phyloP scores from a whole-genome alignment of 768 basidiomycete species.

The Tricholoma hemisulphureum region DNA sequence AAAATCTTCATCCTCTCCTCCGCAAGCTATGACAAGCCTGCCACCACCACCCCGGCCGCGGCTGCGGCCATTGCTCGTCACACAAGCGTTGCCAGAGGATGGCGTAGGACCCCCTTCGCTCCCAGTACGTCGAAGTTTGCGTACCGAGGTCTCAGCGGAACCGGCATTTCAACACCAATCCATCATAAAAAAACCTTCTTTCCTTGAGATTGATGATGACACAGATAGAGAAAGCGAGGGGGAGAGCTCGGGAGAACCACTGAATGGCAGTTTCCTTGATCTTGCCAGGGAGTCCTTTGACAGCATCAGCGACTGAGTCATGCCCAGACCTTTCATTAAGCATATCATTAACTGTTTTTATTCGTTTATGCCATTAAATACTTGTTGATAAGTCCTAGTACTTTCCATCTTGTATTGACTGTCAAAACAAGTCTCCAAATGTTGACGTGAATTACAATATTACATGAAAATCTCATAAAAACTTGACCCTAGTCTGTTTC shows the following conservation, averaged over 20 bases:
- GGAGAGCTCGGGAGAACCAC: constrained; percentile 19
- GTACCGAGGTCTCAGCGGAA: constrained; percentile 36
- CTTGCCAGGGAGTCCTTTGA: constrained; percentile 54
- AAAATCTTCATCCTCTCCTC: constrained; percentile 17
- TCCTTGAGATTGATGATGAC: constrained; percentile 65
- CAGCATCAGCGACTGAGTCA: constrained; percentile 25
- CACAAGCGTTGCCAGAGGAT: constrained; percentile 17
- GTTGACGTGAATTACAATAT: constrained; percentile 10
- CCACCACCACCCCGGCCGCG: constrained; percentile 56
- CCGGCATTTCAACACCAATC: constrained; percentile 46
- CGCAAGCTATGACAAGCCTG: constrained; percentile 37
- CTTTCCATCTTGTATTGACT: background rate
- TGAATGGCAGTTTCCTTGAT: constrained; percentile 48
- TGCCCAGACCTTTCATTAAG: constrained; percentile 5
- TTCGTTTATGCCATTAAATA: constrained; percentile 15
- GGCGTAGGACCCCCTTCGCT: constrained; percentile 35
- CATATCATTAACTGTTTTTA: constrained; percentile 17
- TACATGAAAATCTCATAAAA: constrained; percentile 12
- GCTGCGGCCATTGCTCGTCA: constrained; percentile 22
- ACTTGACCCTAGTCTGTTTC: constrained; percentile 57
- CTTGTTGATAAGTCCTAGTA: constrained; percentile 12
- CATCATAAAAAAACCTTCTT: constrained; percentile 67
- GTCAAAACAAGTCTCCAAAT: background rate
- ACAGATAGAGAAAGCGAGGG: constrained; percentile 32
- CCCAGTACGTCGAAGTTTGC: constrained; percentile 22